Evolutionary conservation across 306 rosid species (phyloP), one percentile per base, ranked within the genome.

Genomic region (Parietaria judaica): DNA sequence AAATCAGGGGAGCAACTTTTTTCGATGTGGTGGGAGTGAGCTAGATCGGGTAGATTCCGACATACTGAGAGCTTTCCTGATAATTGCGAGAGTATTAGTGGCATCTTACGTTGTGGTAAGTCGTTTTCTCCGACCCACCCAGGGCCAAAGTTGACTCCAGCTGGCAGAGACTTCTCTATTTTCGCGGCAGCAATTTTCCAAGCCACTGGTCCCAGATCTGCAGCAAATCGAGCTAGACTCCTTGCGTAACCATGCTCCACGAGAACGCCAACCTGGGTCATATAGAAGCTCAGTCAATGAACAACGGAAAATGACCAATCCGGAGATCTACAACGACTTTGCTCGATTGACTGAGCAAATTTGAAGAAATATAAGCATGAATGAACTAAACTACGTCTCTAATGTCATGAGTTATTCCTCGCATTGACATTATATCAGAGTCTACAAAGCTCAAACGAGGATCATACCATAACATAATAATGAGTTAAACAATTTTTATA

Each of bases 111-210:
- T 58, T 65, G 80, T 36, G 56, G 44, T 54, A 70, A 31, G 60
- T 84, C 91, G 56, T 81, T 74, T 63, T 84, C 90, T 31, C 75
- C 83, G 62, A 81, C 83, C 91, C 91, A 84, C 53, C 87, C 91
- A 39, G 74, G 85, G 69, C 91, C 91, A 38, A 74, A 84, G 56
- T 66, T 77, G 23, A 70, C 62, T 59, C 79, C 81, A 35, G 72
- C 43, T 12, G 81, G 76, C 69, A 84, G 62, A 53, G 76, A 74
- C 57, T 74, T 76, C 63, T 72, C 83, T 1, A 81, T 77, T 72
- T 56, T 84, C 75, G 67, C 80, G 0, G 83, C 70, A 58, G 85
- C 83, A 49, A 76, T 60, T 70, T 45, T 81, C 91, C 91, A 84
- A 58, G 83, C 75, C 51, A 72, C 57, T 8, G 83, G 78, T 46